A percentile compares a stretch with the other conserved stretches of the same genome.
Conservation (phyloP, 257 asterid species). For the Sherardia arvensis region DNA sequence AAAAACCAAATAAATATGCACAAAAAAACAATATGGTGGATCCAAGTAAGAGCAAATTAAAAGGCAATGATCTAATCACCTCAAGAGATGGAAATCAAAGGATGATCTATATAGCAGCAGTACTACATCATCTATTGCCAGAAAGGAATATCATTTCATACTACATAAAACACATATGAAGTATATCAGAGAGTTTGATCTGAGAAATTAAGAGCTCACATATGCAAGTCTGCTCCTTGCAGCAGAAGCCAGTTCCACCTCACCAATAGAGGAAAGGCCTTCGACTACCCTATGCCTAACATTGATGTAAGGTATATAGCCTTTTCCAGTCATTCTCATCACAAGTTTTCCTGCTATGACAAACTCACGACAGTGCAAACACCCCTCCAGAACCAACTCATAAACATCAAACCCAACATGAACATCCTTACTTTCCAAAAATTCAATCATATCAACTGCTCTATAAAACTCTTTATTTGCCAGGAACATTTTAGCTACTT, state of each 20-base stretch:
- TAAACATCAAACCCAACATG: constrained; percentile 57
- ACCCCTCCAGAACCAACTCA: constrained; percentile 59
- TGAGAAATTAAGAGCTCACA: constrained; percentile 32
- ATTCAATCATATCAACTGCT: constrained; percentile 59
- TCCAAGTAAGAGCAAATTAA: too few relatives aligned
- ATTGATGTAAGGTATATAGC: constrained; percentile 31
- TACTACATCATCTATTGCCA: not conserved
- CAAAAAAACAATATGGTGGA: too few relatives aligned
- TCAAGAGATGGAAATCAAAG: too few relatives aligned
- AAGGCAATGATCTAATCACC: too few relatives aligned
- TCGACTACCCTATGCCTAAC: constrained; percentile 42
- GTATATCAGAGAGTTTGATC: too few relatives aligned
- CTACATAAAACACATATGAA: too few relatives aligned
- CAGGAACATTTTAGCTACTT: constrained; percentile 43
- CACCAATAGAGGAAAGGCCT: constrained; percentile 56
- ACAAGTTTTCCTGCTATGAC: constrained; percentile 26
- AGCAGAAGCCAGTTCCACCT: constrained; percentile 47
- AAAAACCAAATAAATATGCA: too few relatives aligned
- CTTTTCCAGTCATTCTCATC: constrained; percentile 28
- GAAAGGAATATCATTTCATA: not conserved
- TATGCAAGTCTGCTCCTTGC: constrained; percentile 53
- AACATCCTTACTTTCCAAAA: constrained; percentile 39
- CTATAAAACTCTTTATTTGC: constrained; percentile 50
- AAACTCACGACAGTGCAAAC: constrained; percentile 54
- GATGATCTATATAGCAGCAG: too few relatives aligned